phyloP scores from a whole-genome alignment of 257 asterid genomes.

The Solanum bulbocastanum region DNA sequence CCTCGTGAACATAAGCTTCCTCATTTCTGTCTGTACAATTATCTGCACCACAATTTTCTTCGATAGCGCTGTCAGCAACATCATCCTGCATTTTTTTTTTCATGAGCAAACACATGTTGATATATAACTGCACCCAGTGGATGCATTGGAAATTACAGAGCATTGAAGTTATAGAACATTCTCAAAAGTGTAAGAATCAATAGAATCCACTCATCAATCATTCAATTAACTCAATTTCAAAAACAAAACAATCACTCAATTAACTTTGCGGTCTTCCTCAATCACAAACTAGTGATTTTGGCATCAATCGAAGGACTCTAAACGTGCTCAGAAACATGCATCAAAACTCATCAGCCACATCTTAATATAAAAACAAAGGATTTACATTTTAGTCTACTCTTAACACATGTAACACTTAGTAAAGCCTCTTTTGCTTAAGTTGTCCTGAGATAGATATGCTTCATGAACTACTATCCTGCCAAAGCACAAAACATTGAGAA shows the following conservation, averaged over 20 bases:
- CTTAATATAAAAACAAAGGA: neutral
- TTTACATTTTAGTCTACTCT: neutral
- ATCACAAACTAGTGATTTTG: neutral
- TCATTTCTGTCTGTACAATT: slow-evolving; percentile 53
- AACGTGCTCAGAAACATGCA: neutral
- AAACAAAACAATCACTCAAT: neutral
- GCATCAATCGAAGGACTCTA: neutral
- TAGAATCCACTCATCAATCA: neutral
- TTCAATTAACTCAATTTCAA: neutral
- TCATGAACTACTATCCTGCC: neutral
- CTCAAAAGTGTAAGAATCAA: neutral
- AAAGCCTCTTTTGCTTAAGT: neutral
- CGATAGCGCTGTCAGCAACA: slow-evolving; percentile 41
- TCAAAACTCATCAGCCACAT: neutral
- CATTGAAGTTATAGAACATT: neutral
- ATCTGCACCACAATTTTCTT: slow-evolving; percentile 36
- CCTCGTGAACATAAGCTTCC: slow-evolving; percentile 91
- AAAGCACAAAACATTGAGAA: neutral
- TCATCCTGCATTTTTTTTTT: slow-evolving; percentile 42
- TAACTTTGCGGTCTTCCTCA: neutral
- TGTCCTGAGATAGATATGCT: neutral
- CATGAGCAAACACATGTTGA: neutral
- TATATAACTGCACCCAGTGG: neutral
- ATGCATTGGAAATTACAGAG: neutral
- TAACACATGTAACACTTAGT: neutral